Percentiles rank a stretch among this genome's conserved stretches.
Evolutionary conservation across 2,329 filamentous ascomycete genomes (phyloP).

Genomic region (Claviceps citrina): DNA sequence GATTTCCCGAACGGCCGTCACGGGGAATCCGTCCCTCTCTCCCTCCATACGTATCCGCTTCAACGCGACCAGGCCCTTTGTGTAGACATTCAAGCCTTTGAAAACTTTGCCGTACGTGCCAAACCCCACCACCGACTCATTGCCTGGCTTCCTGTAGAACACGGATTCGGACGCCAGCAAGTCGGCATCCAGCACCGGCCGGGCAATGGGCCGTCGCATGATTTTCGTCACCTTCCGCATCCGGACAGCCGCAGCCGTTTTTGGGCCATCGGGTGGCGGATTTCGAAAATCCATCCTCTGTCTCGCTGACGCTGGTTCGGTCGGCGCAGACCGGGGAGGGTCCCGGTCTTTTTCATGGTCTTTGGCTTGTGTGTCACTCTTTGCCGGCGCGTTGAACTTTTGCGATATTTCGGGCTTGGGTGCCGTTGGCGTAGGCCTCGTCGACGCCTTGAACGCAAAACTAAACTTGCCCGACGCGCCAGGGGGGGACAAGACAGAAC

Average conservation of each 20-base stretch:
- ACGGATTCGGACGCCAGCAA: constrained; percentile 72
- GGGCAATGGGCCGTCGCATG: constrained; percentile 54
- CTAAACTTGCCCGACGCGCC: constrained; percentile 58
- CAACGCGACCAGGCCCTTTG: constrained; percentile 64
- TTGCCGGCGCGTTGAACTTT: constrained; percentile 47
- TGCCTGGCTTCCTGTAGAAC: constrained; percentile 90
- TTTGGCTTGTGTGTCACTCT: constrained; percentile 19
- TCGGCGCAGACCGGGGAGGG: constrained; percentile 34
- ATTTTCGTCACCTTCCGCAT: constrained; percentile 52
- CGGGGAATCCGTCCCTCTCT: constrained; percentile 77
- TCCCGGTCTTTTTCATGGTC: constrained; percentile 26
- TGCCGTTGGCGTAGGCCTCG: constrained; percentile 38
- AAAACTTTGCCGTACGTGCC: constrained; percentile 94
- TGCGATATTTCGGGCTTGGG: constrained; percentile 52
- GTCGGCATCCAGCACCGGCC: constrained; percentile 55
- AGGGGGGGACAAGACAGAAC: constrained; percentile 34
- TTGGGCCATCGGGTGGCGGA: constrained; percentile 20
- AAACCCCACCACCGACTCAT: constrained; percentile 89
- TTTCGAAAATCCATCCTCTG: constrained; percentile 19
- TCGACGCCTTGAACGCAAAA: constrained; percentile 75
- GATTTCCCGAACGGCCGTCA: constrained; percentile 82
- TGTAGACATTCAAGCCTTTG: constrained; percentile 88
- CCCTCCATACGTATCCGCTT: constrained; percentile 92
- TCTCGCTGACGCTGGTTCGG: constrained; percentile 37
- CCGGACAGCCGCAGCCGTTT: constrained; percentile 25